Conservation (phyloP, 805 yeast species). For the Candida lessepsii region DNA sequence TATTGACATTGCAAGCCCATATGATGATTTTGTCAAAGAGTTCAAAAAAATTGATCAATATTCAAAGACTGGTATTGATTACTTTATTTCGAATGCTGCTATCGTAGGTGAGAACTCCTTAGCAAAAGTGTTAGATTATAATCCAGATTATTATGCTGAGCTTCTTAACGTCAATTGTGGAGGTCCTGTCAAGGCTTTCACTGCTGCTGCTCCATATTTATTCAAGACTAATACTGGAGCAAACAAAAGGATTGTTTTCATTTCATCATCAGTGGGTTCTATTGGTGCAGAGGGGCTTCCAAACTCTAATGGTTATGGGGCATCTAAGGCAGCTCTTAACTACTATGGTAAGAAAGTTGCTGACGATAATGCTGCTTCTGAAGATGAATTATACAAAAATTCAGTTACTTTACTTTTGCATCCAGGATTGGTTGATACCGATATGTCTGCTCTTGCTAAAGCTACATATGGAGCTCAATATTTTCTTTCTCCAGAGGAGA, state of each 20-base stretch:
- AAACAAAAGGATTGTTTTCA: constrained; percentile 23
- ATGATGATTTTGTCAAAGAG: constrained; percentile 7
- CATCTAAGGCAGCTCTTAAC: constrained; percentile 38
- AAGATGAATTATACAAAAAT: not conserved
- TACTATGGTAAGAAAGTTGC: constrained; percentile 25
- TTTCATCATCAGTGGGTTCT: constrained; percentile 21
- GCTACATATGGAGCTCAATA: constrained; percentile 1
- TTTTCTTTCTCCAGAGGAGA: not conserved
- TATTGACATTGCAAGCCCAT: constrained; percentile 8
- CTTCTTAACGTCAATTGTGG: constrained; percentile 9
- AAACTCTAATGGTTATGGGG: constrained; percentile 24
- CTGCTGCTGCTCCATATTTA: constrained; percentile 28
- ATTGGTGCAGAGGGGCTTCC: constrained; percentile 7
- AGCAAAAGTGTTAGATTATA: not conserved
- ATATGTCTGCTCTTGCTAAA: constrained; percentile 18
- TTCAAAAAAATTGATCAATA: constrained; percentile 10
- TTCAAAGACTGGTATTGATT: constrained; percentile 25
- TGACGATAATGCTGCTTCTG: constrained; percentile 14
- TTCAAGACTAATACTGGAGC: constrained; percentile 12
- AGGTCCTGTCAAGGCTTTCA: constrained; percentile 17
- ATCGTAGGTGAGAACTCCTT: constrained; percentile 6
- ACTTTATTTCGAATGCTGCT: constrained; percentile 35
- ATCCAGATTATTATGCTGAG: constrained; percentile 3
- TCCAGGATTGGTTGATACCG: constrained; percentile 29
- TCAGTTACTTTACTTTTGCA: constrained; percentile 22